Evolutionary conservation across 139 green algal species (phyloP), one percentile per base, ranked within the genome.

Genomic region (Pedinophyceae sp.): DNA sequence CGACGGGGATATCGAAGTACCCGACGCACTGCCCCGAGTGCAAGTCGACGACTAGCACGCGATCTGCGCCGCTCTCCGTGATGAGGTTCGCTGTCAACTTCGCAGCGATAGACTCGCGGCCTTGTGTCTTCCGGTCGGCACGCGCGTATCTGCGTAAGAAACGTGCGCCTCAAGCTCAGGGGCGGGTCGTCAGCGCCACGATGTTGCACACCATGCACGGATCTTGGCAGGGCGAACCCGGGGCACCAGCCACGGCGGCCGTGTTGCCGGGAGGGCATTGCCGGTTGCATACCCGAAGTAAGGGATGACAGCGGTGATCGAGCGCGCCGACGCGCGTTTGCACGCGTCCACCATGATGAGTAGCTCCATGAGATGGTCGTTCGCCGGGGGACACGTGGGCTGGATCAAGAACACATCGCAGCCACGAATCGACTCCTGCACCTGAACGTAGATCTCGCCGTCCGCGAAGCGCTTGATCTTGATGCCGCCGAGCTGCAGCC

Each of bases 21-120:
- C 90, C 90, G 27, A 98, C 86, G 59, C 83, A 93, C 78, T 94
- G 86, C 27, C 84, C 84, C 27, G 63, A 85, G 79, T 99, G 92
- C 55, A 99, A 71, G 71, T 99, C 92, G 68, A 94, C 85, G 20
- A 86, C 76, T 38, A 99, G 61, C 45, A 98, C 79, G 1, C 92
- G 71, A 62, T 95, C 76, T 10, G 83, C 89, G 25, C 90, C 90
- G 28, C 90, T 83, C 68, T 96, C 82, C 10, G 92, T 98, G 54
- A 99, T 77, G n/a, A 99, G 71, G 74, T 99, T 99, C 59, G 92
- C 91, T 20, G 80, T 85, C 59, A 99, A 77, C 78, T 99, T 99
- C 43, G 92, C 92, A 27, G 89, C 86, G 55, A 99, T 99, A 55
- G 79, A 86, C 69, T 99, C 92, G 5, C 92, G 72, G 18, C 92